phyloP scores from a whole-genome alignment of 192 early-diverging fungal species.

The Geranomyces michiganensis region DNA sequence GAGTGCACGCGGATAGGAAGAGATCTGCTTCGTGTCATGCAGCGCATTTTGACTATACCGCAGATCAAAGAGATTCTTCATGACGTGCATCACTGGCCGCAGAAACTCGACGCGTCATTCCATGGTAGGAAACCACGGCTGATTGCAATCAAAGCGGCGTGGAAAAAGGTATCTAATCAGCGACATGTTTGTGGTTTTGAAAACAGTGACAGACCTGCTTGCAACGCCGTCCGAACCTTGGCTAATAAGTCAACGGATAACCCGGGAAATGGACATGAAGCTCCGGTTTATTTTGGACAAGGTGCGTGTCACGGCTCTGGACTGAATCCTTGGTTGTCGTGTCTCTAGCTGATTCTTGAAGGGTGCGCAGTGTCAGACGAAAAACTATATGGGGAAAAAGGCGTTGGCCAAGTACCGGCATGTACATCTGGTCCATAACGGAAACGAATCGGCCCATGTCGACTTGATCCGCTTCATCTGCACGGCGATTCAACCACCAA shows the following conservation, averaged over 20 bases:
- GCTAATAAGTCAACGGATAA: constrained; percentile 17
- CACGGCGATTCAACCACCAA: constrained; percentile 21
- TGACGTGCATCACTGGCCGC: constrained; percentile 11
- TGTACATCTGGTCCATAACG: background rate
- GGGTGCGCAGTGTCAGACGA: constrained; percentile 4
- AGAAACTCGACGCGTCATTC: constrained; percentile 12
- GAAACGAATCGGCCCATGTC: constrained; percentile 8
- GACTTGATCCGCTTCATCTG: constrained; percentile 29
- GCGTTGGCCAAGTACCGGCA: constrained; percentile 2
- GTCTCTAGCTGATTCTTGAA: too few species aligned
- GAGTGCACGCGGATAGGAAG: constrained; percentile 26
- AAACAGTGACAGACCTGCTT: constrained; percentile 3
- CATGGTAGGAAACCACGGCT: constrained; percentile 12
- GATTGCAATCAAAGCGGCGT: too few species aligned
- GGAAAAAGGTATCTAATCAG: too few species aligned
- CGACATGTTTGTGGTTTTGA: background rate
- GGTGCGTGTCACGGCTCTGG: too few species aligned
- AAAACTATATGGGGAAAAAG: background rate
- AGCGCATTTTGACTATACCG: background rate
- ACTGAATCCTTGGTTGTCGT: too few species aligned
- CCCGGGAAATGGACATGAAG: constrained; percentile 26
- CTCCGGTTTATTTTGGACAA: constrained; percentile 29
- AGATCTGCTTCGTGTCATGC: constrained; percentile 19
- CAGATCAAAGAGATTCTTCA: constrained; percentile 4
- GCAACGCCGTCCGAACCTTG: constrained; percentile 19